These are phyloP conservation scores for Mucor sp. DNA, from an alignment of 371 early-diverging fungal species.

Conservation along the genomic window DNA sequence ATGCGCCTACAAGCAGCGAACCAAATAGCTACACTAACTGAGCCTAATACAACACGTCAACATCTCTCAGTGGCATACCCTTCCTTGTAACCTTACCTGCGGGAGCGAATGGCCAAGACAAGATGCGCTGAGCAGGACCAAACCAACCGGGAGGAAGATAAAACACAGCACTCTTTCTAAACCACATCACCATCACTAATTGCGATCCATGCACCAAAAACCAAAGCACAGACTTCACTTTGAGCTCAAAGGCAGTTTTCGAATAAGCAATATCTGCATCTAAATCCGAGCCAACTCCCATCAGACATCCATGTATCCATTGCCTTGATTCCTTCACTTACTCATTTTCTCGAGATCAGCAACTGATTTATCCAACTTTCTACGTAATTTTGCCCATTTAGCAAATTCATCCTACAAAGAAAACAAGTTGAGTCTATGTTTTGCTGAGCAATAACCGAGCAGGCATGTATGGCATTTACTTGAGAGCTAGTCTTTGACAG, in stretches of 20 bases:
- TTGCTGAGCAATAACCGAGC: not conserved
- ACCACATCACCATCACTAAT: conserved; percentile 67
- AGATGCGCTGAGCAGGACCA: conserved; percentile 72
- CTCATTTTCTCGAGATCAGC: conserved; percentile 65
- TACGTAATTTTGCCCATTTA: conserved; percentile 91
- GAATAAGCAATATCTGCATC: conserved; percentile 67
- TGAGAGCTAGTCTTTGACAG: conserved; percentile 69
- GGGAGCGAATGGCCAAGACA: conserved; percentile 84
- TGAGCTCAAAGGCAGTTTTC: conserved; percentile 78
- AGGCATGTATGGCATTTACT: conserved; percentile 21
- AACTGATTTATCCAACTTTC: conserved; percentile 76
- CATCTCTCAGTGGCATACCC: not conserved
- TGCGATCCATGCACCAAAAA: conserved; percentile 74
- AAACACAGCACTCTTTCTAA: conserved; percentile 75
- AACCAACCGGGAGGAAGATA: conserved; percentile 85
- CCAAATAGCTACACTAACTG: conserved; percentile 76
- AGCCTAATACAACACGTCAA: conserved; percentile 46
- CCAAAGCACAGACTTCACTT: conserved; percentile 74
- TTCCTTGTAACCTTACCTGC: conserved; percentile 45
- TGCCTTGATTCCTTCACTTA: conserved; percentile 29
- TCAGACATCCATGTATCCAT: not conserved
- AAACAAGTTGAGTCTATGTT: not conserved
- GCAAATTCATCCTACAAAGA: conserved; percentile 86
- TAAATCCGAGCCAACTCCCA: conserved; percentile 7
- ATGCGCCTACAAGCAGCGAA: conserved; percentile 69